These are phyloP conservation scores for Biscutella laevigata DNA, from an alignment of 441 rosid genomes.

Conservation along the genomic window DNA sequence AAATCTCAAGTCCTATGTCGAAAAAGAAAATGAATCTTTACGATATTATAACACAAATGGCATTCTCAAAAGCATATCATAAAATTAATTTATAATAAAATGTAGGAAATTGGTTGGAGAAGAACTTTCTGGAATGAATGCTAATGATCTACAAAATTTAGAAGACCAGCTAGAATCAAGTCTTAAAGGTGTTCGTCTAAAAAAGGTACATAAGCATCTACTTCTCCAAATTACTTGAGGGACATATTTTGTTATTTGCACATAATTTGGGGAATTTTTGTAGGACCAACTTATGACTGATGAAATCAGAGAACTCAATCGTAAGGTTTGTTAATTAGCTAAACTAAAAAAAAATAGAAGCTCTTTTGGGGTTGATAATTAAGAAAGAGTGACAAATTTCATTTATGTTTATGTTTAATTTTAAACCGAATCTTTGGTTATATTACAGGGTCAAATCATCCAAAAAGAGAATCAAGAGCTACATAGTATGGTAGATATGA, in stretches of 20 bases:
- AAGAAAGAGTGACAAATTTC: background rate
- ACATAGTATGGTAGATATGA: slow-evolving; percentile 41
- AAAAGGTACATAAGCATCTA: slow-evolving; percentile 40
- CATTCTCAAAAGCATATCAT: background rate
- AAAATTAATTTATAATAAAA: background rate
- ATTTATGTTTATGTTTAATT: background rate
- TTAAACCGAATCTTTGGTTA: slow-evolving; percentile 8
- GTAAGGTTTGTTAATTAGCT: slow-evolving; percentile 42
- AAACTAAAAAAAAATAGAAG: background rate
- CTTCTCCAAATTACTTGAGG: background rate
- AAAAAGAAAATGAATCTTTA: background rate
- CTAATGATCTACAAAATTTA: slow-evolving; percentile 60
- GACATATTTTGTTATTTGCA: background rate
- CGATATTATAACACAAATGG: too few relatives aligned
- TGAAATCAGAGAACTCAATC: slow-evolving; percentile 58
- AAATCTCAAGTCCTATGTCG: background rate
- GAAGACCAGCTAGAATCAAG: slow-evolving; percentile 75
- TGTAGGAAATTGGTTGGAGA: slow-evolving; percentile 73
- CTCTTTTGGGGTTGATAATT: background rate
- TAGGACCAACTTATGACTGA: slow-evolving; percentile 26
- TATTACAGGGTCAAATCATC: slow-evolving; percentile 52
- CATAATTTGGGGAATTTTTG: background rate
- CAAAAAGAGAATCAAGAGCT: slow-evolving; percentile 67
- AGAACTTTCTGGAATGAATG: slow-evolving; percentile 61
- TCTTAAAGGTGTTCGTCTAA: slow-evolving; percentile 48